Evolutionary conservation across 1,284 basidiomycete species (phyloP), one percentile per base, ranked within the genome.

Genomic region (Boletus semigastroideus): DNA sequence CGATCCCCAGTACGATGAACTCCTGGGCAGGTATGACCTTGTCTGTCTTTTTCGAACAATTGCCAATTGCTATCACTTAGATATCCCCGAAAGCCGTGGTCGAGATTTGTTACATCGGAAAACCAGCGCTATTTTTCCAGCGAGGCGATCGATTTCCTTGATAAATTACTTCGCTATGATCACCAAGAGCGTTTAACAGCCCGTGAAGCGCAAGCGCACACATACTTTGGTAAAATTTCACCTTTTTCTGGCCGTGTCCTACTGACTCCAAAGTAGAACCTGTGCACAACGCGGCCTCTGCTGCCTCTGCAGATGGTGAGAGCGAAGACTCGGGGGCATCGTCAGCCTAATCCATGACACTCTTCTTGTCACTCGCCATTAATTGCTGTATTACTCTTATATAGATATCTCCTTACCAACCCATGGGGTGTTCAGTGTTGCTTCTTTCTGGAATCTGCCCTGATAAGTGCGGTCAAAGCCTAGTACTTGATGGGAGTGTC

Each of bases 41-140:
- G 27, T 43, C 46, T 9, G 9, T 41, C 48, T 30, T 40, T 31
- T 34, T 20, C 13, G 36, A 46, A 49, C 33, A 22, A 51, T n/a
- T 20, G 17, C 46, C 34, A 13, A 59, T 45, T 13, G 2, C n/a
- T 33, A 41, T 40, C 27, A 0, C 6, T 6, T 58, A 90, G 92
- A 71, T 95, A 95, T 75, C 88, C 89, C 54, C 84, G 91, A 68
- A 98, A 96, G 72, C 89, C 94, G 5, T 99, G 96, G 94, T 86
- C 90, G 44, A 81, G 87, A 55, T 96, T 97, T 72, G 89, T 96
- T 63, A 95, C 92, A 8, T 88, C 87, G 42, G 96, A 99, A 68
- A 98, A 98, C 71, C 93, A 97, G 72, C 85, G 94, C 50, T 98
- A 92, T 73, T 94, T 98, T 60, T 94, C 93, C n/a, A 97, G 94